Conservation (phyloP, 2,329 filamentous ascomycete genomes). For the Cryphonectria naterciae region DNA sequence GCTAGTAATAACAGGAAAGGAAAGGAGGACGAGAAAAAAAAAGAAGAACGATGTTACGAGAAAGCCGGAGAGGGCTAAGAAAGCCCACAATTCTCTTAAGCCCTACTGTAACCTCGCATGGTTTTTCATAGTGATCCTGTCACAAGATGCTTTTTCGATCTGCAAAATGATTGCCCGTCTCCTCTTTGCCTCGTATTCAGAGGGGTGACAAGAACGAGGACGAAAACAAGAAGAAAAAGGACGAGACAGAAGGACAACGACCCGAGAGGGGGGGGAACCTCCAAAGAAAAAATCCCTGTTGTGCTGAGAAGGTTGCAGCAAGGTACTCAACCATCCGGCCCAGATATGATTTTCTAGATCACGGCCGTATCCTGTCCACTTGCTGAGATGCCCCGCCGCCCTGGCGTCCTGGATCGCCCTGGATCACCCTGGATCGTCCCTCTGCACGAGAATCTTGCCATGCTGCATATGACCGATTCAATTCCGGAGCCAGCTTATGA, state of each 20-base stretch:
- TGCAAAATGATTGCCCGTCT: neutral
- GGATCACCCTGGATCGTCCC: too few relatives aligned
- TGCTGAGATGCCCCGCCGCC: neutral
- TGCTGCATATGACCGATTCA: neutral
- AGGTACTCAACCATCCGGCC: neutral
- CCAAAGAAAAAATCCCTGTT: neutral
- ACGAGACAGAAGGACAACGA: neutral
- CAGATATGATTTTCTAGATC: neutral
- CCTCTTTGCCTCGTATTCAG: neutral
- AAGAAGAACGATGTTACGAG: neutral
- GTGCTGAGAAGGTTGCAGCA: neutral
- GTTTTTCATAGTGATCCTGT: neutral
- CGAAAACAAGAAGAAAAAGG: neutral
- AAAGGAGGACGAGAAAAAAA: neutral
- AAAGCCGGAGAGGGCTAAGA: neutral
- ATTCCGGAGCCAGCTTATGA: neutral
- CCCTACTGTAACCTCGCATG: neutral
- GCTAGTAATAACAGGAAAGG: neutral
- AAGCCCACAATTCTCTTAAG: constrained; percentile 2
- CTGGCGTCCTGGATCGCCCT: neutral
- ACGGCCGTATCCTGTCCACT: neutral
- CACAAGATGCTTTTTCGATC: neutral
- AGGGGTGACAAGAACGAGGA: neutral
- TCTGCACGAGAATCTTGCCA: neutral
- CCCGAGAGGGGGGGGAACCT: too few relatives aligned